Evolutionary conservation across 805 yeast genomes (phyloP).

Genomic region (Clavispora fructus): DNA sequence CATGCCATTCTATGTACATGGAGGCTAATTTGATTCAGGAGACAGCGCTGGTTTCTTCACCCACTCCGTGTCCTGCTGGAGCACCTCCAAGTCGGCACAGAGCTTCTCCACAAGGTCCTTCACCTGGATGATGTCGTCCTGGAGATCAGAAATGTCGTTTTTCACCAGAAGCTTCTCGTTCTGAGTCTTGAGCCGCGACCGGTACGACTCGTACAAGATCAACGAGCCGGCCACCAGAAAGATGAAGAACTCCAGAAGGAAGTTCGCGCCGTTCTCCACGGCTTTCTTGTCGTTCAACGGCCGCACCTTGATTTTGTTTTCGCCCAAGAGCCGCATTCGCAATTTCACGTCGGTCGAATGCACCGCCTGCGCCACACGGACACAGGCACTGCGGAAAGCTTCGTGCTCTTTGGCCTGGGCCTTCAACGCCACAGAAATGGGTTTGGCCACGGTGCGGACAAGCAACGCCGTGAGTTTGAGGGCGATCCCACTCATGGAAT

Average conservation of each 20-base stretch:
- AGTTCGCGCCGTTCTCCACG: slow-evolving; percentile 74
- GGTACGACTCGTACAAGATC: slow-evolving; percentile 63
- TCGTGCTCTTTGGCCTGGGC: slow-evolving; percentile 72
- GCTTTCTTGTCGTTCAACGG: slow-evolving; percentile 82
- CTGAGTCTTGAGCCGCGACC: slow-evolving; percentile 61
- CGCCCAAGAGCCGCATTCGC: slow-evolving; percentile 57
- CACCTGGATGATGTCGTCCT: slow-evolving; percentile 61
- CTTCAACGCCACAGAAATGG: slow-evolving; percentile 67
- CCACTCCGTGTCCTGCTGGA: neutral
- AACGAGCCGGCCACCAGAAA: slow-evolving; percentile 77
- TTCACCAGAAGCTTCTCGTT: slow-evolving; percentile 58
- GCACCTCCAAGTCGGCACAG: slow-evolving; percentile 8
- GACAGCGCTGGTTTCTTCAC: neutral
- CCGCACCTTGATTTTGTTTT: slow-evolving; percentile 50
- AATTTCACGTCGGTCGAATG: slow-evolving; percentile 62
- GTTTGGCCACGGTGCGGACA: slow-evolving; percentile 73
- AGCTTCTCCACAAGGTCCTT: slow-evolving; percentile 23
- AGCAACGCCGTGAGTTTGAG: slow-evolving; percentile 67
- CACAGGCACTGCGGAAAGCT: slow-evolving; percentile 55
- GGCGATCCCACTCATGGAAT: slow-evolving; percentile 67
- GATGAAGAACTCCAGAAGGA: slow-evolving; percentile 70
- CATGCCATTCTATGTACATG: neutral
- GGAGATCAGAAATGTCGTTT: slow-evolving; percentile 68
- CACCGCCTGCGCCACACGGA: slow-evolving; percentile 63
- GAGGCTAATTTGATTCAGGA: neutral